A percentile compares a stretch with the other conserved stretches of the same genome.
phyloP scores from a whole-genome alignment of 768 basidiomycete species.

The Termitomyces sp. region DNA sequence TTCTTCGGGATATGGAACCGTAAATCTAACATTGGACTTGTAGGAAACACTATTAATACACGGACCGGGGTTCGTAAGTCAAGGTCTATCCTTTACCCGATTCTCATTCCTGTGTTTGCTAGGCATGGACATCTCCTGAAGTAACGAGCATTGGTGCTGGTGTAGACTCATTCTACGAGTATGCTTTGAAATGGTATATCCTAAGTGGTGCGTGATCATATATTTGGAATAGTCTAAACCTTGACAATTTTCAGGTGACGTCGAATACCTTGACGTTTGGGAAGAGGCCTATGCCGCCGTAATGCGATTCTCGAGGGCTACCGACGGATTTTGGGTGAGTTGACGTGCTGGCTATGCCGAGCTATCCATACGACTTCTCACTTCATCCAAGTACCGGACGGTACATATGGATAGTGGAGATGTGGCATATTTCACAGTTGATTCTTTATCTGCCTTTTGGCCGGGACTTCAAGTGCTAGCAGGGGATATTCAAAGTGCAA shows the following conservation, averaged over 20 bases:
- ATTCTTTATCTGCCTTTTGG: slow-evolving; percentile 95
- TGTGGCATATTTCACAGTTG: slow-evolving; percentile 71
- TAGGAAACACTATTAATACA: slow-evolving; percentile 87
- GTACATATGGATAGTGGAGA: slow-evolving; percentile 81
- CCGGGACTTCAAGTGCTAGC: slow-evolving; percentile 90
- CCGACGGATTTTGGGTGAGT: slow-evolving; percentile 85
- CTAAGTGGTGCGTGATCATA: slow-evolving; percentile 51
- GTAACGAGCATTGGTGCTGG: slow-evolving; percentile 86
- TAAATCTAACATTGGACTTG: slow-evolving; percentile 73
- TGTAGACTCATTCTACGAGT: slow-evolving; percentile 94
- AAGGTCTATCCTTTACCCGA: not conserved
- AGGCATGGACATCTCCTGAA: slow-evolving; percentile 77
- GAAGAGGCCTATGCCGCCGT: slow-evolving; percentile 76
- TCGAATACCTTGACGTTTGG: slow-evolving; percentile 79
- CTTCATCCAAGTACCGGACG: slow-evolving; percentile 65
- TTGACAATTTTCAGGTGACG: slow-evolving; percentile 45
- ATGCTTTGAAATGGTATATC: slow-evolving; percentile 90
- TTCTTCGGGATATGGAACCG: slow-evolving; percentile 95
- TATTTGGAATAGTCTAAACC: not conserved
- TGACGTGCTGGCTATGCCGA: not conserved
- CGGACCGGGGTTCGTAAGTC: slow-evolving; percentile 61
- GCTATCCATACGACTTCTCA: not conserved
- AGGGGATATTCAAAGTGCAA: slow-evolving; percentile 84
- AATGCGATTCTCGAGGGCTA: slow-evolving; percentile 78
- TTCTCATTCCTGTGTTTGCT: not conserved